phyloP scores from a whole-genome alignment of 306 rosid species.

The Geum urbanum region DNA sequence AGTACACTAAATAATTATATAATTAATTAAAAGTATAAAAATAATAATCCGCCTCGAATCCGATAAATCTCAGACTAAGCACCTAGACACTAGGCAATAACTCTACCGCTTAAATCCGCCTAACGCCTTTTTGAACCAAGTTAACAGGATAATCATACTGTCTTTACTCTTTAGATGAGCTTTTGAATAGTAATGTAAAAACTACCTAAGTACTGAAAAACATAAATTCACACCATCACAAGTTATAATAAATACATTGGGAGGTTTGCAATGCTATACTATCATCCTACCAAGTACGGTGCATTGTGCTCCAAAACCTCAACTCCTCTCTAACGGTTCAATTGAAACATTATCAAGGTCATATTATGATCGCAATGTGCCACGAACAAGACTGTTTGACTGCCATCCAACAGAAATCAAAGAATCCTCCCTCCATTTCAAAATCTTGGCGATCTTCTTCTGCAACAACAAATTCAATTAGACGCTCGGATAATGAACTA shows the following conservation, averaged over 20 bases:
- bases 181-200: too few species aligned
- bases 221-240: too few species aligned
- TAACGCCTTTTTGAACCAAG: too few species aligned
- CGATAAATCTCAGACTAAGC: too few species aligned
- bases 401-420: background rate
- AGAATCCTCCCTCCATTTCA: background rate
- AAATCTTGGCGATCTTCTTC: slow-evolving; percentile 19
- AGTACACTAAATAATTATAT: too few species aligned
- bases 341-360: background rate
- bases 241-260: background rate
- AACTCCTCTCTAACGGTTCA: background rate
- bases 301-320: background rate
- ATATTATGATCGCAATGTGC: background rate
- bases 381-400: background rate
- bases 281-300: background rate
- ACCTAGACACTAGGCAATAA: too few species aligned
- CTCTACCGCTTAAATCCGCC: too few species aligned
- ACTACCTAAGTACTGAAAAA: too few species aligned
- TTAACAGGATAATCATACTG: too few species aligned
- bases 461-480: slow-evolving; percentile 5
- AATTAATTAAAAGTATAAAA: too few species aligned
- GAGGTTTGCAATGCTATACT: background rate
- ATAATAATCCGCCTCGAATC: too few species aligned
- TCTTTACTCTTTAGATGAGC: too few species aligned
- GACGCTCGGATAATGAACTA: background rate